Base-by-base conservation (phyloP, 2,329 filamentous ascomycete genomes). In the Cylindrodendrum hubeiense region DNA sequence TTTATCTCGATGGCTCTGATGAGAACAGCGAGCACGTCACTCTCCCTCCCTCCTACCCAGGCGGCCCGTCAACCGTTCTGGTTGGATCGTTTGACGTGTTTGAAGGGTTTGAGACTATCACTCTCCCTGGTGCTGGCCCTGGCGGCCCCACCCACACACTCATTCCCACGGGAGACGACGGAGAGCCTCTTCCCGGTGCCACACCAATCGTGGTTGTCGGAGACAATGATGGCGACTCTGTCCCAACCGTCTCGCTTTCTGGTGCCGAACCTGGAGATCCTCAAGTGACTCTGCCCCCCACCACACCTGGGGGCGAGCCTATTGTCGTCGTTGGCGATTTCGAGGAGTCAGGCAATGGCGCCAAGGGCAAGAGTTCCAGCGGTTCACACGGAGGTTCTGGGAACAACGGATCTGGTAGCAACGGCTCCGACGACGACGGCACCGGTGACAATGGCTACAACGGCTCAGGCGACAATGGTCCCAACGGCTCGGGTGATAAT, bases 151-250 rank as follows among this genome's bases (percentile, higher is more conserved):
- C 66, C 5, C 54, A 52, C 8, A 68, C 63, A 2, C n/a, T 70
- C 44, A 39, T 69, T 24, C 71, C 71, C 3, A 72, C 71, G 21
- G 66, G 63, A 24, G 19, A 34, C n/a, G 43, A 67, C 17, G 68
- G 71, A n/a, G 55, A 63, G 39, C 68, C 66, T 22, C 21, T 71
- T 4, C 57, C 67, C 28, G 65, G 60, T 4, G 65, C 64, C 52
- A 54, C 55, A 5, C 54, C 55, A 3, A 26, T 52, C 4, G 13
- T 51, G 9, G n/a, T 52, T 12, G 13, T 44, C 22, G 49, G 49
- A 15, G 49, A 47, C 12, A 33, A 43, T 13, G 22, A 19, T 17
- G 43, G 22, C 8, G 22, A 28, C 7, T 9, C 52, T 17, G 13
- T 37, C 10, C 41, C 57, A 2, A 63, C 60, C 17, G 22, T 69